phyloP scores from a whole-genome alignment of 768 basidiomycete species.

The Paxillus rubicundulus region DNA sequence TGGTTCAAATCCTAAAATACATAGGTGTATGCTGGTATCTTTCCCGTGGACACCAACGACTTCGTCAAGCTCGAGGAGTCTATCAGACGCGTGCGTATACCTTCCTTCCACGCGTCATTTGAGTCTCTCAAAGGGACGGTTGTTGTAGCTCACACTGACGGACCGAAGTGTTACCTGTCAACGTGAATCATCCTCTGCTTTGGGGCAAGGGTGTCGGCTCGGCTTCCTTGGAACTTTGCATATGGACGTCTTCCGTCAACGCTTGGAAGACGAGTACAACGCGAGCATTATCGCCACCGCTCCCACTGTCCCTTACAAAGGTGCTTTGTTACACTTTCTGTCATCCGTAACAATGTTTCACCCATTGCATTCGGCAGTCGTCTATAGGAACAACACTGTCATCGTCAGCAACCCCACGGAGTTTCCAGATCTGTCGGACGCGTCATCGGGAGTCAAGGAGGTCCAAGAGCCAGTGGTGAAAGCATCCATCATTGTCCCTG shows the following conservation, averaged over 20 bases:
- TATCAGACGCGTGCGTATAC: conserved; percentile 70
- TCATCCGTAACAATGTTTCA: neutral
- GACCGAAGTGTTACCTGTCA: conserved; percentile 89
- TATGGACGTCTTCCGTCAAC: conserved; percentile 94
- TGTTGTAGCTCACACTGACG: conserved; percentile 68
- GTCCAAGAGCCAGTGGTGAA: conserved; percentile 92
- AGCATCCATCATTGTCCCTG: conserved; percentile 91
- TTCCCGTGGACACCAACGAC: conserved; percentile 87
- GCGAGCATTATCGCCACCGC: conserved; percentile 94
- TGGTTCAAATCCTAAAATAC: neutral
- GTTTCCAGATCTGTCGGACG: conserved; percentile 82
- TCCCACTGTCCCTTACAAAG: conserved; percentile 92
- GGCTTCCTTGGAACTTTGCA: conserved; percentile 96
- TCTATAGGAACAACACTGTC: conserved; percentile 62
- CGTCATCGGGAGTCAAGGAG: conserved; percentile 57
- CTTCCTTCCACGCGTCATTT: conserved; percentile 4
- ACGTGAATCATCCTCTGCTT: conserved; percentile 87
- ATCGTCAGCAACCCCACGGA: conserved; percentile 91
- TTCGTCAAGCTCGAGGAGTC: conserved; percentile 96
- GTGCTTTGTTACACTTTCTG: conserved; percentile 34
- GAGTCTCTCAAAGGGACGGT: conserved; percentile 8
- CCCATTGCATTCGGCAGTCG: conserved; percentile 44
- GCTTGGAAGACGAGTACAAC: conserved; percentile 95
- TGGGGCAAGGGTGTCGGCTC: conserved; percentile 92
- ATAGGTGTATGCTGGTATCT: conserved; percentile 92